Evolutionary conservation across 2,329 filamentous ascomycete genomes (phyloP), one percentile per base, ranked within the genome.

Genomic region (Neonectria coccinea): DNA sequence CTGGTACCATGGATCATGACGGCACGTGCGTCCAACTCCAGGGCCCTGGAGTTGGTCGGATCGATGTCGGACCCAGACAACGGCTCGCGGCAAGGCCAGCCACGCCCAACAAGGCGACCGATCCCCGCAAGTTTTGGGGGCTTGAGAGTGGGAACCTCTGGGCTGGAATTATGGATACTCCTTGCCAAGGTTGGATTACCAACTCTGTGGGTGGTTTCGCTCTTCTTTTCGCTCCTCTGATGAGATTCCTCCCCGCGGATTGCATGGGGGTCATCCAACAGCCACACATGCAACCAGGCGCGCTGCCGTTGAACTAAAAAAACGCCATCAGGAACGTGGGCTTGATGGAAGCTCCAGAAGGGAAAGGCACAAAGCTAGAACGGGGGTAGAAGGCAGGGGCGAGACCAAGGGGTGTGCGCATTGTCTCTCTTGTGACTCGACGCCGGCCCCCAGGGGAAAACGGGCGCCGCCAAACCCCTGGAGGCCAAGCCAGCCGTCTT

Each of bases 61-160:
- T 72, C 70, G 56, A 62, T 59, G 63, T 70, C 67, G 56, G 67
- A 57, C 65, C 69, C 62, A 56, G 27, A 45, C n/a, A 27, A 56
- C 22, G 36, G 53, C 52, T 42, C 39, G 39, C 39, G 39, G 39
- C 47, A 55, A 52, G 47, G 62, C 67, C 58, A 66, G 33, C 56
- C 58, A 65, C 60, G 67, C 69, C 65, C 65, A 62, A 57, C 67
- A 64, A 66, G 65, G 66, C 69, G 69, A 60, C 58, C 51, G 57
- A 44, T 54, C 22, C 48, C 48, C 48, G 29, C 48, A 51, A 51
- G n/a, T 18, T 14, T 51, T 14, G 48, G 48, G 48, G 27, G 27
- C 27, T 51, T 36, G 18, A 20, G 33, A 51, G 48, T 51, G 48
- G 48, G n/a, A 33, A 31, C 27, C 29, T 10, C 25, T 33, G 5